Evolutionary conservation across 225 moss, liverwort and hornwort genomes (phyloP).

Genomic region (Straminergon stramineum): DNA sequence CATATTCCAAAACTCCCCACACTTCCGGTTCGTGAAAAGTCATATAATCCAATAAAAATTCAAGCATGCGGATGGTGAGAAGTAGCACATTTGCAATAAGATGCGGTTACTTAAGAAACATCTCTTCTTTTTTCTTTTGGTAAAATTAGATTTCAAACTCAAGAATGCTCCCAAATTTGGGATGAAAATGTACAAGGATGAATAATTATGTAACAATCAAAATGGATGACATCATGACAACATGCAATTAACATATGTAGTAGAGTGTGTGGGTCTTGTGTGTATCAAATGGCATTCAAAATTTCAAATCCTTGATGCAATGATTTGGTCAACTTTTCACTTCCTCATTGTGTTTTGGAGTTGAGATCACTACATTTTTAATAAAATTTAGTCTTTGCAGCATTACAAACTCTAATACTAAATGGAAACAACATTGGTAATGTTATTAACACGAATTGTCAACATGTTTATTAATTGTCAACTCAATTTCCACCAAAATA

Average conservation of each 20-base stretch:
- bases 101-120: accelerated
- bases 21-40: too few relatives aligned
- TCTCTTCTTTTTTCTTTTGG: accelerated
- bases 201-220: background rate
- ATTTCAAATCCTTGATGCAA: background rate
- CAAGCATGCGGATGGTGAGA: too few relatives aligned
- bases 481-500: background rate
- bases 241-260: background rate
- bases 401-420: background rate
- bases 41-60: too few relatives aligned
- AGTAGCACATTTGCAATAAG: background rate
- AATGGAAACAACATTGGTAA: background rate
- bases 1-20: too few relatives aligned
- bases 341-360: too few relatives aligned
- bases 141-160: background rate
- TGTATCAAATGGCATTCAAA: background rate
- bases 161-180: background rate
- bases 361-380: background rate
- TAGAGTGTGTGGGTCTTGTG: background rate
- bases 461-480: background rate
- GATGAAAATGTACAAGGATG: background rate
- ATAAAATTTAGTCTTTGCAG: background rate
- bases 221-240: background rate
- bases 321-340: background rate
- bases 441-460: background rate